Percentiles rank a stretch among this genome's conserved stretches.
Conservation (phyloP, 805 yeast species). For the Ogataea trehaloabstinens region DNA sequence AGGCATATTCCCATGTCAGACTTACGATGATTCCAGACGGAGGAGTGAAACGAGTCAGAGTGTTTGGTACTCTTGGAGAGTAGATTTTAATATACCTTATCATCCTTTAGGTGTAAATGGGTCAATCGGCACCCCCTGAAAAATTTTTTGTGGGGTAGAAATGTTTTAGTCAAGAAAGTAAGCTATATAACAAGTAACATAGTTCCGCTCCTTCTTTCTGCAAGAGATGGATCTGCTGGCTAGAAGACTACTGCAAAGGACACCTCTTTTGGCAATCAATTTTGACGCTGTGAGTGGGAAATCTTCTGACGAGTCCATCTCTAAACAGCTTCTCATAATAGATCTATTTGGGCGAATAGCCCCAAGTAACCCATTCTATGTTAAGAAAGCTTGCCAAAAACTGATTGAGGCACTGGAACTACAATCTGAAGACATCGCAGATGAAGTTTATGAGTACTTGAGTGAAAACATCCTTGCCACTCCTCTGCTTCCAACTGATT, state of each 20-base stretch:
- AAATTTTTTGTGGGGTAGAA: too few species aligned
- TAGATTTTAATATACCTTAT: constrained; percentile 4
- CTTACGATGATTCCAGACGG: constrained; percentile 93
- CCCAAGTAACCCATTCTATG: constrained; percentile 49
- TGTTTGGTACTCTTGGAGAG: constrained; percentile 53
- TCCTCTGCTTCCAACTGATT: constrained; percentile 36
- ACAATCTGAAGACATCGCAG: constrained; percentile 30
- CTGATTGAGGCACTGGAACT: constrained; percentile 38
- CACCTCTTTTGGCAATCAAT: constrained; percentile 20
- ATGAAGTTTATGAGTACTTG: constrained; percentile 43
- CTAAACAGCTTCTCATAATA: constrained; percentile 24
- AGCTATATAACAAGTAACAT: too few species aligned
- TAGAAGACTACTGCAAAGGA: constrained; percentile 30
- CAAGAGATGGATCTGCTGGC: constrained; percentile 23
- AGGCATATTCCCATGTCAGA: constrained; percentile 64
- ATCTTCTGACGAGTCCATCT: constrained; percentile 4
- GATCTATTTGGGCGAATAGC: constrained; percentile 23
- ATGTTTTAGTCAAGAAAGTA: too few species aligned
- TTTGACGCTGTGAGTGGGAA: constrained; percentile 7
- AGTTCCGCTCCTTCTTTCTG: too few species aligned
- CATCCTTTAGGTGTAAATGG: too few species aligned
- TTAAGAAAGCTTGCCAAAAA: constrained; percentile 42
- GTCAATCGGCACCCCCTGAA: too few species aligned
- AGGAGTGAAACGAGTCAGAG: constrained; percentile 88
- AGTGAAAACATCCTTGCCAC: constrained; percentile 35